These are phyloP conservation scores for Calonectria ilicicola DNA, from an alignment of 2,329 filamentous ascomycete genomes.

Conservation along the genomic window DNA sequence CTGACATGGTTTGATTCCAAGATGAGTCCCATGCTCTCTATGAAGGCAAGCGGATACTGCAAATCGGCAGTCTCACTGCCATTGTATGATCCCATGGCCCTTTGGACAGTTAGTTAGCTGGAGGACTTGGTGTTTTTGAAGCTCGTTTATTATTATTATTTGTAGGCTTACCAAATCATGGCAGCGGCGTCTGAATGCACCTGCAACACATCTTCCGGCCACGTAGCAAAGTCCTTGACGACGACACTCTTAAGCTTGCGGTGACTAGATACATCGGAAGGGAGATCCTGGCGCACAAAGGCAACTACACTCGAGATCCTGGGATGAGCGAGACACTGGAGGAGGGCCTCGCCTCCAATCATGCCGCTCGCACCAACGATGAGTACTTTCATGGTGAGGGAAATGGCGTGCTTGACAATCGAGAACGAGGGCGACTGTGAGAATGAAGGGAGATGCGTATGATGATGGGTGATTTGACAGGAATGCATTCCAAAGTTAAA, in stretches of 20 bases:
- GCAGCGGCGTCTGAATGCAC: slow-evolving; percentile 34
- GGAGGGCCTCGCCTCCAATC: slow-evolving; percentile 48
- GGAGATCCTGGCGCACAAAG: slow-evolving; percentile 45
- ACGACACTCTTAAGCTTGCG: slow-evolving; percentile 29
- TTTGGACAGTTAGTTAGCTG: background rate
- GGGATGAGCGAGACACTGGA: slow-evolving; percentile 48
- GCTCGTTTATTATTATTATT: no score
- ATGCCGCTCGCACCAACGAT: slow-evolving; percentile 49
- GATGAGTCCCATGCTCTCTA: slow-evolving; percentile 20
- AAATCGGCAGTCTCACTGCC: slow-evolving; percentile 32
- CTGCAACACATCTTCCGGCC: slow-evolving; percentile 25
- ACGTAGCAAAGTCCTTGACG: slow-evolving; percentile 34
- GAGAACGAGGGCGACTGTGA: background rate
- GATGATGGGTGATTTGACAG: background rate
- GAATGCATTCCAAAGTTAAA: background rate
- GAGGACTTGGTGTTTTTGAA: background rate
- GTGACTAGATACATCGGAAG: slow-evolving; percentile 26
- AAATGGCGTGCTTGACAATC: background rate
- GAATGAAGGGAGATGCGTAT: background rate
- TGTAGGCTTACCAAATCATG: slow-evolving; percentile 38
- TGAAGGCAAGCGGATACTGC: slow-evolving; percentile 36
- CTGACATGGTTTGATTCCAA: slow-evolving; percentile 1
- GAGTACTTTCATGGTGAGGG: slow-evolving; percentile 49
- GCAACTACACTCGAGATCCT: slow-evolving; percentile 45
- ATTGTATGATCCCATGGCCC: slow-evolving; percentile 37